Evolutionary conservation across 306 rosid species (phyloP), one percentile per base, ranked within the genome.

Genomic region (Lathyrus oleraceus): DNA sequence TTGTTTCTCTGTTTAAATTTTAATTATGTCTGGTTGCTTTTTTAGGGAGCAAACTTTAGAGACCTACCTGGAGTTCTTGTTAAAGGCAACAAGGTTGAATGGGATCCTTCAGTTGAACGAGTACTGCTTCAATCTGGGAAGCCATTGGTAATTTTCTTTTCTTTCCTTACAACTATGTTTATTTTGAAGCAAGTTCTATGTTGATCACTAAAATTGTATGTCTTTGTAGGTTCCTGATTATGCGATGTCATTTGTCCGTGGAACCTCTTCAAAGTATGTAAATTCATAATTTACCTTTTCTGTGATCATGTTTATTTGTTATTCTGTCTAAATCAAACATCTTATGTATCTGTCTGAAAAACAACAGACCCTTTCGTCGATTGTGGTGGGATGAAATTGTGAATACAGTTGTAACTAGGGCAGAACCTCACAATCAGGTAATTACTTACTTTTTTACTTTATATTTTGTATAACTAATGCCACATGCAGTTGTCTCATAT

Each of bases 371-470:
- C n/a, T 81, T 81, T 47, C 81, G 81, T 36, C 81, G 85, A 36
- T 51, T 81, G 5, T 81, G 85, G 85, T 81, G 85, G 85, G 85
- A 81, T 20, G 85, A 81, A 45, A 81, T 62, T 72, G 81, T 81
- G 38, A 1, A 78, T 28, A 81, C 85, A 10, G 85, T 81, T 51
- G 85, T 76, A 32, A 69, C 76, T 25, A 76, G 81, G 65, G 79
- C 85, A 3, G 75, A 81, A 56, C 81, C 85, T 52, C 81, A 81
- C 59, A 81, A 81, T 15, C 85, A 81, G 85, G 85, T 81, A 42
- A 49, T 71, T 59, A 9, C 59, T 36, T 1, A 23, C 0, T 5
- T 5, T 1, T 28, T 8, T 48, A 21, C 19, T 38, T 48, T 42
- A 54, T 74, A 0, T 51, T 28, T 63, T 12, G 23, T 45, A 36